Evolutionary conservation across 2,329 filamentous ascomycete species (phyloP).

Genomic region (Trichophyton schoenleinii): DNA sequence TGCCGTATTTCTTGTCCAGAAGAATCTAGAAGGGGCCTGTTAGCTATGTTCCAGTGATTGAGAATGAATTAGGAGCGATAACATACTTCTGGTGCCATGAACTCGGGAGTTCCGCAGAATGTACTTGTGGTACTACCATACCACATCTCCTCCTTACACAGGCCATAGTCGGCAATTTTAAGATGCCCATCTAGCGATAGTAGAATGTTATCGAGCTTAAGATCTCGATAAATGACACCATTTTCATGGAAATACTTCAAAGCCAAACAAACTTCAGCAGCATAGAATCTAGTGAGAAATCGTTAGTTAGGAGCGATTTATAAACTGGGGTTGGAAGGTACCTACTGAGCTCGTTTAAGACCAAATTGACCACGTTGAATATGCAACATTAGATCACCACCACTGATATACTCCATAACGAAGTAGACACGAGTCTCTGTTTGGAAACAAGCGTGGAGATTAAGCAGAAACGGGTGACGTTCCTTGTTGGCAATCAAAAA

Average conservation of each 20-base stretch:
- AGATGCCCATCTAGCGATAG: conserved; percentile 92
- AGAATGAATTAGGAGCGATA: neutral
- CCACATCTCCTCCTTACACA: conserved; percentile 99
- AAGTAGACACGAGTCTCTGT: conserved; percentile 98
- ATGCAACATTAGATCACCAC: conserved; percentile 97
- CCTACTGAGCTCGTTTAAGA: conserved; percentile 82
- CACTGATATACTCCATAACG: conserved; percentile 98
- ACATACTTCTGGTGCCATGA: conserved; percentile 92
- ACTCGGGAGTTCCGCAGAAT: conserved; percentile 98
- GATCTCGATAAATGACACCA: conserved; percentile 85
- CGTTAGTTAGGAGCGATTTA: neutral
- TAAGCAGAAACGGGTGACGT: conserved; percentile 88
- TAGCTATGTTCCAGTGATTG: conserved; percentile 9
- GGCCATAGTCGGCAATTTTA: conserved; percentile 96
- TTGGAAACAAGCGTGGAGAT: conserved; percentile 94
- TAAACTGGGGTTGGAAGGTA: conserved; percentile 24
- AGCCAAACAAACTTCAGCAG: conserved; percentile 89
- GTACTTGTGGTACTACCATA: conserved; percentile 93
- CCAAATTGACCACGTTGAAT: conserved; percentile 96
- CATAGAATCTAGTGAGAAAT: conserved; percentile 62
- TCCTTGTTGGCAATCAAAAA: conserved; percentile 96
- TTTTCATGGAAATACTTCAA: conserved; percentile 99
- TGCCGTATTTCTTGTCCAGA: conserved; percentile 94
- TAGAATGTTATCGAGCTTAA: conserved; percentile 79
- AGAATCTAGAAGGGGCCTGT: conserved; percentile 53